These are phyloP conservation scores for Dipodascopsis uninucleata DNA, from an alignment of 805 yeast genomes.

Conservation along the genomic window DNA sequence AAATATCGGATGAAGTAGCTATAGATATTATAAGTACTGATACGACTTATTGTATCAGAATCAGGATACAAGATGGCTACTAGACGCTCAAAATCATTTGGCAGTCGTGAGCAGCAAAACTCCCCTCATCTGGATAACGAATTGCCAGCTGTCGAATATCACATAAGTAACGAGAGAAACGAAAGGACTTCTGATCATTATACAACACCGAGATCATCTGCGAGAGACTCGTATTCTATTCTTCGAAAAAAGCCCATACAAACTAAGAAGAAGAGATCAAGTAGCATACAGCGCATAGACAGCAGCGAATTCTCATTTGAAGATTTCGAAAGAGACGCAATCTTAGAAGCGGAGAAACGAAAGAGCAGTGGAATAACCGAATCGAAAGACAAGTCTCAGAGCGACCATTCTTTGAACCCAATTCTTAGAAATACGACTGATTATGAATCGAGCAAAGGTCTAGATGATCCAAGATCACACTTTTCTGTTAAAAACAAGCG, in stretches of 20 bases:
- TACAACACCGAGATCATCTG: neutral
- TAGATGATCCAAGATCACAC: neutral
- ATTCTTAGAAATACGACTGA: neutral
- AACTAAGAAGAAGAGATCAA: neutral
- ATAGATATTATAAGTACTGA: no score
- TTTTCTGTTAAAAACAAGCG: conserved; percentile 3
- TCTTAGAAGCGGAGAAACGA: conserved; percentile 60
- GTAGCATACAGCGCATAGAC: conserved; percentile 1
- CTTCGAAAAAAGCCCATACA: neutral
- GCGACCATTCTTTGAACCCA: neutral
- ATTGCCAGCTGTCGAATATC: neutral
- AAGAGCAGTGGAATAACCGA: neutral
- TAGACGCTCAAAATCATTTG: no score
- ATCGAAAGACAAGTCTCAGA: neutral
- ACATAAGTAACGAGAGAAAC: neutral
- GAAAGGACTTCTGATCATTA: neutral
- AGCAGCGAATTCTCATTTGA: conserved; percentile 41
- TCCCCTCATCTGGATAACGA: neutral
- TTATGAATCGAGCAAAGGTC: conserved; percentile 38
- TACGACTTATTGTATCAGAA: no score
- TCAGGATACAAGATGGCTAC: no score
- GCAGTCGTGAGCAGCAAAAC: no score
- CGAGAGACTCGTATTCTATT: neutral
- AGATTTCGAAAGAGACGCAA: conserved; percentile 72
- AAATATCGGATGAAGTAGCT: no score